Percentiles rank a stretch among this genome's conserved stretches.
Conservation (phyloP, 2,329 filamentous ascomycete species). For the Pseudogymnoascus sp. region DNA sequence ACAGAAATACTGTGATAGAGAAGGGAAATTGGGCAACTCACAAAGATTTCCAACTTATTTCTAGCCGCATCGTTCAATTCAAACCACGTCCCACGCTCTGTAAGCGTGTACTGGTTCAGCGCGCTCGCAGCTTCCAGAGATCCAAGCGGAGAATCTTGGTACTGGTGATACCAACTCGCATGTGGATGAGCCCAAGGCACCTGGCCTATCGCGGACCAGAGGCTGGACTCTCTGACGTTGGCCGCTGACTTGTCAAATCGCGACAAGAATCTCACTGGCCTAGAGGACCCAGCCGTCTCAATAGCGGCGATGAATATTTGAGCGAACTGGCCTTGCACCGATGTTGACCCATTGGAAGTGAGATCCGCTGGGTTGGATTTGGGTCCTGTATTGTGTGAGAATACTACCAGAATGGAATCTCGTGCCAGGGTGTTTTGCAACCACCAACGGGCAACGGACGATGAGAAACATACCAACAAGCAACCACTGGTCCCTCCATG, state of each 20-base stretch:
- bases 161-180: conserved; percentile 42
- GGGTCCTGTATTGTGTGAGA: conserved; percentile 16
- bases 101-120: conserved; percentile 41
- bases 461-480: conserved; percentile 32
- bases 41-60: conserved; percentile 31
- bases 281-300: conserved; percentile 26
- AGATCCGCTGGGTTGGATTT: conserved; percentile 31
- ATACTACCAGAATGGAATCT: background rate
- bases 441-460: background rate
- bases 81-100: conserved; percentile 39
- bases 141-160: conserved; percentile 38
- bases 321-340: conserved; percentile 29
- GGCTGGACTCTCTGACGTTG: conserved; percentile 40
- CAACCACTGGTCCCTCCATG: conserved; percentile 41
- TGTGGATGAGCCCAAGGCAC: conserved; percentile 39
- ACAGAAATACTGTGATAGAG: too few relatives aligned
- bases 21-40: conserved; percentile 8
- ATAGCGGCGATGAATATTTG: conserved; percentile 29
- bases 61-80: conserved; percentile 31
- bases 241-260: conserved; percentile 44
- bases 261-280: conserved; percentile 36
- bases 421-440: background rate
- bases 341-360: conserved; percentile 25
- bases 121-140: conserved; percentile 36
- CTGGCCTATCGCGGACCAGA: conserved; percentile 41